A percentile compares a stretch with the other conserved stretches of the same genome.
Evolutionary conservation across 2,329 filamentous ascomycete genomes (phyloP).

Genomic region (Colletotrichum incanum): DNA sequence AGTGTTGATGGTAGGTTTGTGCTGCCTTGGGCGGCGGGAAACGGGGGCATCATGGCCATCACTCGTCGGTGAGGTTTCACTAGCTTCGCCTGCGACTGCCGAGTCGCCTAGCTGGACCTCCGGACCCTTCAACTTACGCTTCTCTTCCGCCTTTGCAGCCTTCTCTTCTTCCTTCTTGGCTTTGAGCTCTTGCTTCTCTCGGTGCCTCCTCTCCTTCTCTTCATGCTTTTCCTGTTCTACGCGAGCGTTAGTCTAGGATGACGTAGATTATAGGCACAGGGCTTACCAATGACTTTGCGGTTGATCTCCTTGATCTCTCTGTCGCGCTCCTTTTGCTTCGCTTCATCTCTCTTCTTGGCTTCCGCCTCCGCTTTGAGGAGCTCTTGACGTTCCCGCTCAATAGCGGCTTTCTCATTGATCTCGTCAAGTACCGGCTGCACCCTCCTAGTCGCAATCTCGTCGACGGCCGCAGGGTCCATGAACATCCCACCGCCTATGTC

Average conservation of each 20-base stretch:
- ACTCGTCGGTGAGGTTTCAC: background rate
- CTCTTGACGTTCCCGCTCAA: conserved; percentile 77
- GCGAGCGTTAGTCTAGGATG: background rate
- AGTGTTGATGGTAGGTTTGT: conserved; percentile 45
- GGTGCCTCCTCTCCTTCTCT: conserved; percentile 60
- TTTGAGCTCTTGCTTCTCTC: conserved; percentile 65
- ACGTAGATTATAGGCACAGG: background rate
- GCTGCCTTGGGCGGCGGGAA: conserved; percentile 11
- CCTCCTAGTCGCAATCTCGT: conserved; percentile 82
- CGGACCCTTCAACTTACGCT: conserved; percentile 59
- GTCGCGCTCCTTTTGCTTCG: conserved; percentile 67
- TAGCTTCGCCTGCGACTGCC: background rate
- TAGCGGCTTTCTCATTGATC: conserved; percentile 84
- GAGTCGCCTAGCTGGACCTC: conserved; percentile 40
- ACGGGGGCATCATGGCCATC: background rate
- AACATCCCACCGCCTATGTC: conserved; percentile 87
- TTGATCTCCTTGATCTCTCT: conserved; percentile 68
- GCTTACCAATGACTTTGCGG: conserved; percentile 73
- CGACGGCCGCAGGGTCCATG: conserved; percentile 83
- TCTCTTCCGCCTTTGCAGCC: conserved; percentile 68
- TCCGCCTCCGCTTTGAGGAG: conserved; percentile 76
- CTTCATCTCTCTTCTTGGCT: conserved; percentile 73
- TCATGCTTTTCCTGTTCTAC: conserved; percentile 66
- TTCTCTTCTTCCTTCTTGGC: conserved; percentile 68
- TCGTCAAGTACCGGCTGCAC: conserved; percentile 90